phyloP scores from a whole-genome alignment of 495 filamentous ascomycete genomes.

The Echria macrotheca region DNA sequence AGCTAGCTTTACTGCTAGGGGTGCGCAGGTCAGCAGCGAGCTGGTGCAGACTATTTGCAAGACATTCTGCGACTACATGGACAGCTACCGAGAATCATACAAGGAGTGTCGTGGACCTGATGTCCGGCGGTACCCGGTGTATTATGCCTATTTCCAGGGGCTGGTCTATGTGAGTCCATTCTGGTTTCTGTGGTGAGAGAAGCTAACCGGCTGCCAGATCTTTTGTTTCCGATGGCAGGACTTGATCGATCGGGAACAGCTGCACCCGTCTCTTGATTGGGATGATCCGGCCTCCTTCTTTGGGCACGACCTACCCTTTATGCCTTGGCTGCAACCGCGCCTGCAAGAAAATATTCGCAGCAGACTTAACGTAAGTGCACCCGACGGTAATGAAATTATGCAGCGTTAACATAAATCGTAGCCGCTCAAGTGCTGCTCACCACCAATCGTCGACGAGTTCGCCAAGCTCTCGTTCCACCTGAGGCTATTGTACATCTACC shows the following conservation, averaged over 20 bases:
- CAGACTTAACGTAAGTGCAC: constrained; percentile 60
- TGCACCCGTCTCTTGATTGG: constrained; percentile 41
- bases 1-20: constrained; percentile 82
- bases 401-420: neutral
- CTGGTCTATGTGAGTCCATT: constrained; percentile 21
- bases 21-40: constrained; percentile 67
- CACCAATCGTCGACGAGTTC: constrained; percentile 83
- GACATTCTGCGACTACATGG: constrained; percentile 66
- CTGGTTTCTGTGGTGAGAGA: constrained; percentile 35
- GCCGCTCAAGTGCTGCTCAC: constrained; percentile 93
- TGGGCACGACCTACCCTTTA: constrained; percentile 66
- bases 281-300: constrained; percentile 52
- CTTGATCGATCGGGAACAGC: constrained; percentile 54
- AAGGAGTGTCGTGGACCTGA: constrained; percentile 72
- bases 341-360: constrained; percentile 72
- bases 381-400: neutral
- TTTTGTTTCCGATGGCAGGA: constrained; percentile 99
- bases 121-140: constrained; percentile 71
- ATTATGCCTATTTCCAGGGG: constrained; percentile 86
- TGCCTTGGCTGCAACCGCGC: constrained; percentile 61
- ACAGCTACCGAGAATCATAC: constrained; percentile 55
- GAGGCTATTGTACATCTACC: constrained; percentile 79
- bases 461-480: constrained; percentile 80
- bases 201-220: constrained; percentile 50
- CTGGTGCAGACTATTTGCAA: constrained; percentile 73